Evolutionary conservation across 2,329 filamentous ascomycete species (phyloP), one percentile per base, ranked within the genome.

Genomic region (Pseudocercospora fijiensis): DNA sequence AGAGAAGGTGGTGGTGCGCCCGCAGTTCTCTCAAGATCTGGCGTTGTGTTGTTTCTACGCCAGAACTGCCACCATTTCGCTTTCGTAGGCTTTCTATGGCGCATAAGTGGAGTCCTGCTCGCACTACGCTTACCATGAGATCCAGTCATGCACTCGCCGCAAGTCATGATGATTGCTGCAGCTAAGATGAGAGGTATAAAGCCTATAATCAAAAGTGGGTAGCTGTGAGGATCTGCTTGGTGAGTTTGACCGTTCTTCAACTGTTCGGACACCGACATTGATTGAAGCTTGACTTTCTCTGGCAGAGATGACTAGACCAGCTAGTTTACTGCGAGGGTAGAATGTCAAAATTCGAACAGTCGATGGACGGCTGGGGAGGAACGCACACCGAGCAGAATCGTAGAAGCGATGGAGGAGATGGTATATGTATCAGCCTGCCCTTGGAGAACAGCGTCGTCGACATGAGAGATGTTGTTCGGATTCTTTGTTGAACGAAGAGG

Each of bases 41-140:
- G 59, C 28, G n/a, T 41, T 2, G 8, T n/a, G 16, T 30, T 16
- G 18, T 22, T 41, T 16, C n/a, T 33, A 18, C 53, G 62, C 53
- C 53, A 57, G 16, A 61, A 61, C 26, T 53, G 37, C 43, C 59
- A 58, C 62, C 62, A 61, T 24, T 49, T 49, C 11, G 37, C 16
- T 41, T 22, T 30, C 30, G 18, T 52, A 7, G 24, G 27, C 30
- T 18, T 22, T 43, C 18, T 26, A 27, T 45, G 52, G 24, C 28
- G 47, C 28, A 49, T 33, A n/a, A 61, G 26, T 11, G 37, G 63
- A 47, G 49, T 49, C 47, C 30, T 55, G 61, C 61, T 59, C 56
- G 45, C 37, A 10, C 28, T 41, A 30, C 28, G 56, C 9, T 20
- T 41, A 26, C 63, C 37, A 18, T 4, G 56, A 37, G 53, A 41